Evolutionary conservation across 352 stramenopile genomes (phyloP).

Genomic region (Pythium vanterpoolii): DNA sequence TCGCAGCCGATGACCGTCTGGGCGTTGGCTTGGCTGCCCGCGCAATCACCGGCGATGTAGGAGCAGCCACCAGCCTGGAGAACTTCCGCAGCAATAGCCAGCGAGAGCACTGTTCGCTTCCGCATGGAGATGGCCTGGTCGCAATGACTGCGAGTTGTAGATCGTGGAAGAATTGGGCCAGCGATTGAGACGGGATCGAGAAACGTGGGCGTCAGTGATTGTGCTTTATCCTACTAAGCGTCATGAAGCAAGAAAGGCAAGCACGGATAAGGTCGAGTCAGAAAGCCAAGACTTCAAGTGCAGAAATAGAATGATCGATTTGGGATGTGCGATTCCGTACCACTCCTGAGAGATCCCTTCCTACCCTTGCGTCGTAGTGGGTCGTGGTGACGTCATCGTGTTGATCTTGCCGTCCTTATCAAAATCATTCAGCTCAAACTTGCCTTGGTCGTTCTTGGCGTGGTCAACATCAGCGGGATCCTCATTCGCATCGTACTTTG

Average conservation of each 20-base stretch:
- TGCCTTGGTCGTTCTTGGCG: neutral
- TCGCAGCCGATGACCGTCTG: neutral
- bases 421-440: neutral
- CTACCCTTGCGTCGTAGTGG: neutral
- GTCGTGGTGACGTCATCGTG: neutral
- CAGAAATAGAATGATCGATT: neutral
- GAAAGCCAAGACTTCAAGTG: neutral
- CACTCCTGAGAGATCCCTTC: too few species aligned
- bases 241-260: neutral
- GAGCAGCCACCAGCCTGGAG: neutral
- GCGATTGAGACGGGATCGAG: neutral
- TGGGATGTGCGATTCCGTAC: neutral
- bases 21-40: neutral
- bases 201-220: neutral
- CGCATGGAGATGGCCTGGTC: neutral
- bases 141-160: too few species aligned
- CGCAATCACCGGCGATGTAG: neutral
- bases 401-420: neutral
- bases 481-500: neutral
- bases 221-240: too few species aligned
- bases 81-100: neutral
- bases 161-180: too few species aligned
- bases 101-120: neutral
- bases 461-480: neutral
- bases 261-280: neutral